Evolutionary conservation across 768 basidiomycete species (phyloP).

Genomic region (Grammothele lineata): DNA sequence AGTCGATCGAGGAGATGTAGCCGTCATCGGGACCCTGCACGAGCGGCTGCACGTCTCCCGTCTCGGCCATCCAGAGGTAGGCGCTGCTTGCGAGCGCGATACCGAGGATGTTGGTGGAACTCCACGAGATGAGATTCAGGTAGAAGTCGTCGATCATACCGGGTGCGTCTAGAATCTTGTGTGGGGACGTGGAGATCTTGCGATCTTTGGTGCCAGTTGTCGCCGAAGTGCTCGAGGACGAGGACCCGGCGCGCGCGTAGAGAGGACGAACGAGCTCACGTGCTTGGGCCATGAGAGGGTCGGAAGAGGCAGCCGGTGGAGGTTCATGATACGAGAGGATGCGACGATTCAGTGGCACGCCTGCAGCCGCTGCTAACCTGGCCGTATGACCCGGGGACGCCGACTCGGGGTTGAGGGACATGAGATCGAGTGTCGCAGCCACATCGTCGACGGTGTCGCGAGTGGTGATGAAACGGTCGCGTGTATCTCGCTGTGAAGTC

Average conservation of each 20-base stretch:
- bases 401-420: slow-evolving; percentile 52
- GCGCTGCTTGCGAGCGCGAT: slow-evolving; percentile 85
- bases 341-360: slow-evolving; percentile 72
- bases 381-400: slow-evolving; percentile 77
- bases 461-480: slow-evolving; percentile 73
- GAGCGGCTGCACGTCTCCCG: slow-evolving; percentile 75
- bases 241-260: slow-evolving; percentile 61
- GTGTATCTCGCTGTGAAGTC: slow-evolving; percentile 42
- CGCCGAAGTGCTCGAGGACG: slow-evolving; percentile 60
- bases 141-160: slow-evolving; percentile 96
- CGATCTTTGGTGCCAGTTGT: slow-evolving; percentile 62
- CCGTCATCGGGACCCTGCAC: slow-evolving; percentile 72
- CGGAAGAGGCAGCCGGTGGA: slow-evolving; percentile 75
- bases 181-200: slow-evolving; percentile 81
- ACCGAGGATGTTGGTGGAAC: slow-evolving; percentile 77
- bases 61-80: slow-evolving; percentile 94
- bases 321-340: slow-evolving; percentile 88
- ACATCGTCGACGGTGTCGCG: slow-evolving; percentile 49
- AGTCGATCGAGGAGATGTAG: slow-evolving; percentile 74
- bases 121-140: slow-evolving; percentile 92
- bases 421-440: slow-evolving; percentile 60
- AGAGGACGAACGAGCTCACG: slow-evolving; percentile 75
- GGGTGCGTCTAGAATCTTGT: slow-evolving; percentile 94
- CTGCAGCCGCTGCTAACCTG: slow-evolving; percentile 70
- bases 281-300: slow-evolving; percentile 69